Percentiles rank a stretch among this genome's conserved stretches.
Evolutionary conservation across 2,329 filamentous ascomycete species (phyloP).

Genomic region (Neospermospora avenae): DNA sequence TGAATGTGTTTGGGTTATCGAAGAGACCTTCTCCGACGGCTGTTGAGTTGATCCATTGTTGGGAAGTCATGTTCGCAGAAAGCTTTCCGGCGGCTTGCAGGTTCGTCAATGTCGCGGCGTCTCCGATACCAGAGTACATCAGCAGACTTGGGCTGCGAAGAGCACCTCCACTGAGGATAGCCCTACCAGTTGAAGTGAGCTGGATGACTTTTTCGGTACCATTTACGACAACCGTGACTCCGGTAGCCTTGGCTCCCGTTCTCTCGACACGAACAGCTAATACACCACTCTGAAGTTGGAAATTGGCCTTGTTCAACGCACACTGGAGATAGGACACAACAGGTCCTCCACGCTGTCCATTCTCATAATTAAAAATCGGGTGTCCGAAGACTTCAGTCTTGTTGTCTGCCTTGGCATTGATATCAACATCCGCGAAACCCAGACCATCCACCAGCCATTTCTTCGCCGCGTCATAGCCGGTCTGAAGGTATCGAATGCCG

Average conservation of each 20-base stretch:
- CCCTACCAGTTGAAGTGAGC: slow-evolving; percentile 23
- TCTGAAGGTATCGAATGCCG: slow-evolving; percentile 45
- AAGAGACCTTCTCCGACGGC: slow-evolving; percentile 49
- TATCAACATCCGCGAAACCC: slow-evolving; percentile 45
- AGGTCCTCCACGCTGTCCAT: slow-evolving; percentile 49
- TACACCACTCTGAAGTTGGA: slow-evolving; percentile 43
- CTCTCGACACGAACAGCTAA: slow-evolving; percentile 45
- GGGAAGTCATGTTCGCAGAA: slow-evolving; percentile 29
- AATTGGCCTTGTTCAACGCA: slow-evolving; percentile 41
- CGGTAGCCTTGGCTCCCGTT: slow-evolving; percentile 39
- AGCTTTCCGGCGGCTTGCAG: slow-evolving; percentile 39
- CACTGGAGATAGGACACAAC: slow-evolving; percentile 48
- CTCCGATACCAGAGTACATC: slow-evolving; percentile 49
- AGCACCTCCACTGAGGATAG: slow-evolving; percentile 49
- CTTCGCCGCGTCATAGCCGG: slow-evolving; percentile 44
- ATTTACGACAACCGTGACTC: slow-evolving; percentile 39
- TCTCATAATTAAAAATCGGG: slow-evolving; percentile 46
- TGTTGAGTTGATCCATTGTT: slow-evolving; percentile 47
- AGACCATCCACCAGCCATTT: slow-evolving; percentile 49
- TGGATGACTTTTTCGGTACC: slow-evolving; percentile 26
- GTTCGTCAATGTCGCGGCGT: slow-evolving; percentile 28
- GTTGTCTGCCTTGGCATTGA: slow-evolving; percentile 44
- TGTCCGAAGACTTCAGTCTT: slow-evolving; percentile 49
- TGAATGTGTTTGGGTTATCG: slow-evolving; percentile 55
- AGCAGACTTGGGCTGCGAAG: slow-evolving; percentile 51